phyloP scores from a whole-genome alignment of 768 basidiomycete genomes.

The Steccherinum ochraceum region DNA sequence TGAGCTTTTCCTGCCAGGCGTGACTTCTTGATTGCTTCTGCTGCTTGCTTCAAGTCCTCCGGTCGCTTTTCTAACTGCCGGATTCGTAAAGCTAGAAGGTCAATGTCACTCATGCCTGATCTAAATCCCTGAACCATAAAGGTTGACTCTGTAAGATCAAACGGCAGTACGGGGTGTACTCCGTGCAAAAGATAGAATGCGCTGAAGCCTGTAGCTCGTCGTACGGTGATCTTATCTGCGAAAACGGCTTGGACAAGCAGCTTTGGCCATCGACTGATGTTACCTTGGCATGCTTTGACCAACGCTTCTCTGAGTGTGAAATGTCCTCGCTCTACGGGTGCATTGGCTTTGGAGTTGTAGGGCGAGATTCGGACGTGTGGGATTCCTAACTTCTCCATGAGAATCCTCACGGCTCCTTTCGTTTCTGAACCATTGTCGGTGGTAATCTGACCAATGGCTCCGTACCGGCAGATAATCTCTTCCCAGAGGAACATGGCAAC shows the following conservation, averaged over 20 bases:
- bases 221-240: constrained; percentile 20
- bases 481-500: constrained; percentile 27
- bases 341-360: constrained; percentile 26
- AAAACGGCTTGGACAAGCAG: constrained; percentile 20
- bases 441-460: constrained; percentile 14
- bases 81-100: constrained; percentile 23
- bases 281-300: constrained; percentile 14
- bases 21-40: constrained; percentile 10
- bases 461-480: constrained; percentile 23
- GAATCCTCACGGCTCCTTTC: constrained; percentile 16
- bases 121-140: constrained; percentile 25
- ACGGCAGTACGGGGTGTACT: constrained; percentile 21
- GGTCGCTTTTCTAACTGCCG: constrained; percentile 20
- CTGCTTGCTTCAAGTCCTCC: constrained; percentile 17
- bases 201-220: constrained; percentile 23
- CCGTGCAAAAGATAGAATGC: constrained; percentile 29
- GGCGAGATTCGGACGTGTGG: constrained; percentile 20
- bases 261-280: constrained; percentile 21
- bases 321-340: constrained; percentile 23
- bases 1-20: constrained; percentile 18
- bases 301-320: constrained; percentile 17
- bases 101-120: constrained; percentile 14
- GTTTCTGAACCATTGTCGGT: constrained; percentile 28
- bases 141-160: constrained; percentile 23
- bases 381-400: constrained; percentile 20